Evolutionary conservation across 768 basidiomycete species (phyloP), one percentile per base, ranked within the genome.

Genomic region (Dentipellis fragilis): DNA sequence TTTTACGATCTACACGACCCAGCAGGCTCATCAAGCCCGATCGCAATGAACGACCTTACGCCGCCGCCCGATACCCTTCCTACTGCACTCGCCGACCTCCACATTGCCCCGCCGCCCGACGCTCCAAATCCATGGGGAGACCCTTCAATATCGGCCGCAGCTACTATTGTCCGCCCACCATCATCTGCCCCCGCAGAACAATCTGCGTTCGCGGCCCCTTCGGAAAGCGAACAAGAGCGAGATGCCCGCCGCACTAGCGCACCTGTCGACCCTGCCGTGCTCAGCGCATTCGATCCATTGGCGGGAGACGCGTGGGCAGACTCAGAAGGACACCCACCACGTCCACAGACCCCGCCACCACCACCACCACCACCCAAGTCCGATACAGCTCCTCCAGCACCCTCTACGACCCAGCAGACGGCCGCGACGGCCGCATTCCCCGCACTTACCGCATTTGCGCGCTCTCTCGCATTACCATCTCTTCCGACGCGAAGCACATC

Each of bases 271-370:
- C 16, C 8, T 11, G 67, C 67, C 14, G 69, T 84, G 3, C 68
- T 88, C 52, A 72, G 69, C 37, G 79, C 86, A 63, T 88, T 89
- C 64, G 86, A 89, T 68, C 86, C 86, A 14, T 69, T 87, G 21
- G 84, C 85, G 3, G 75, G 75, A 42, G 75, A 79, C 12, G 86
- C 84, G 47, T 88, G 87, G 87, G 78, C 76, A 57, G 71, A 67
- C 16, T 70, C 82, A 19, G 80, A 85, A 60, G 73, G 76, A 1
- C 84, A 87, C 66, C 29, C 29, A 29, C 29, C 29, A 29, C 29
- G 29, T 29, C 29, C 29, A 6, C 29, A 29, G 29, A 29, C 29
- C 29, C 83, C 81, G 22, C 81, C 84, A 35, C 74, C 52, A n/a
- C 9, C 37, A 10, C 50, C 57, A 12, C 53, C 51, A 12, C 57